Base-by-base conservation (phyloP, 2,329 filamentous ascomycete species). In the Aspergillus sp. region DNA sequence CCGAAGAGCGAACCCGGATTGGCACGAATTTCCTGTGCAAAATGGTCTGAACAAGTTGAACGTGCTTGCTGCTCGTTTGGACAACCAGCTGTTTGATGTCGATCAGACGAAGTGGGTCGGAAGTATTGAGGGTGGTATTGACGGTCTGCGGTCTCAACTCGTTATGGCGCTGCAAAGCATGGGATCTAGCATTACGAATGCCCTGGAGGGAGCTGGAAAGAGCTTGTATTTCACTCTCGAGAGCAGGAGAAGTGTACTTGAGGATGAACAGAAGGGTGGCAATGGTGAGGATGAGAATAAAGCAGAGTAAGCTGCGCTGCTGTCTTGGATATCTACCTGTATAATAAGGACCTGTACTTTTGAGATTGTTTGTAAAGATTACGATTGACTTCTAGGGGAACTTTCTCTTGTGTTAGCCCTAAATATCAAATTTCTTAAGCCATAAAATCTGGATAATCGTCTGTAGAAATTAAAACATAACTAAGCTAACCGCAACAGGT, bases 211-310 rank as follows among this genome's bases (percentile, higher is more conserved):
- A 54, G 86, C 90, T 49, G 83, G 88, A 59, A 91, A 88, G 81
- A 93, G 85, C 71, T 72, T 99, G 66, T 98, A 93, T 82, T 82
- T 96, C 61, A 91, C 93, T 12, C 79, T 99, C 68, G 93, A 98
- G 80, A 86, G 90, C 49, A 82, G 93, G 73, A 86, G 87, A 76
- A 85, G 81, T 49, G 89, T 93, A 77, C 75, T 99, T 73, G 91
- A 97, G 70, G 89, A 93, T 66, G 88, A 90, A 64, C 71, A 73
- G 68, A 77, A 74, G 60, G 70, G 65, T 17, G 65, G 68, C 22
- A 66, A 64, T 54, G 66, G 60, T 48, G 64, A 65, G 49, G 65
- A 60, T 51, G 66, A 66, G 22, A 69, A 71, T 51, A 73, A 75
- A 67, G 68, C 58, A 51, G 72, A 75, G 50, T 69, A 68, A 62